Evolutionary conservation across 805 yeast species (phyloP), one percentile per base, ranked within the genome.

Genomic region (Saturnispora ahearnii): DNA sequence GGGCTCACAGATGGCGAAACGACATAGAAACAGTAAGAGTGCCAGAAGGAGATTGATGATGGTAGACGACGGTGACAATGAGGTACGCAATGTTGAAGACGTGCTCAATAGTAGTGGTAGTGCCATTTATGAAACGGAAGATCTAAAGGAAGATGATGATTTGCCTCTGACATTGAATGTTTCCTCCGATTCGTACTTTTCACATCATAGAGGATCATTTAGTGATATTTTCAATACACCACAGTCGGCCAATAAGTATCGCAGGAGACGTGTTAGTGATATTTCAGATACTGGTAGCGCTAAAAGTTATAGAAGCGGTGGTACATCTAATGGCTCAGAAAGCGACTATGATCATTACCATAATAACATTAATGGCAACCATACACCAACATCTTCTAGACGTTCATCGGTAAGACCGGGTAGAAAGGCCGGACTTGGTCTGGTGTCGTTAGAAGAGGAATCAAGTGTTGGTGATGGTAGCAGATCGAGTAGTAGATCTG

Each of bases 171-270:
- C 48, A 15, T 30, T 62, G 37, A 50, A 57, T 2, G 46, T 62
- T n/a, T 58, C 67, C 3, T 64, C 69, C 7, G 69, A 65, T 48
- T 63, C 68, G 8, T 65, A 65, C 38, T 65, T 60, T 48, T 62
- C 67, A 22, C 65, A 62, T 44, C 63, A 65, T 36, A 47, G 69
- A 45, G 64, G 57, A 22, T 57, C 62, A 1, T 56, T 57, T 10
- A 28, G 36, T 18, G 51, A 48, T 21, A 24, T 26, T 9, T 24
- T 36, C 12, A 21, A 30, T 3, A 48, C 51, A 2, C 51, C 51
- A 22, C 38, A 43, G n/a, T 28, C 45, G 10, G 11, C 42, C 13
- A 37, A 13, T 33, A 47, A 15, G 38, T 33, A 29, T 13, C 29
- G 51, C 2, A 24, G 44, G 5, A 53, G 65, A 45, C 55, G 66